These are phyloP conservation scores for Pythium brachiatum DNA, from an alignment of 352 stramenopile species.

Conservation along the genomic window DNA sequence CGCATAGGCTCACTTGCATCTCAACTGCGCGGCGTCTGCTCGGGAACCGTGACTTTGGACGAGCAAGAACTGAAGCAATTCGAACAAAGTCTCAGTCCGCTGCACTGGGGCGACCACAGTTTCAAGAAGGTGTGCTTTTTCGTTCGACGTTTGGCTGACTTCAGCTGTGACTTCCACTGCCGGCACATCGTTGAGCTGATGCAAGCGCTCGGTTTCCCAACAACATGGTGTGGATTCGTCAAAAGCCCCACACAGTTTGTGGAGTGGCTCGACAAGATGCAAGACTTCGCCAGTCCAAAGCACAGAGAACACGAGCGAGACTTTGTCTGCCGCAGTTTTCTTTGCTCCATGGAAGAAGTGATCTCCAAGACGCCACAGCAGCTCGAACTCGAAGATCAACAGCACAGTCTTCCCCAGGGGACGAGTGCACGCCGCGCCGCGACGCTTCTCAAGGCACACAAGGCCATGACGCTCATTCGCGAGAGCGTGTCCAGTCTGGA, in stretches of 20 bases:
- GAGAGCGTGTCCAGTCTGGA: constrained; percentile 38
- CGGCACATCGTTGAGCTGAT: constrained; percentile 8
- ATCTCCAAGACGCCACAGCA: constrained; percentile 49
- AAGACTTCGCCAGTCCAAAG: constrained; percentile 32
- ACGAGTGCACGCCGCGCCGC: constrained; percentile 31
- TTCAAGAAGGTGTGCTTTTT: constrained; percentile 14
- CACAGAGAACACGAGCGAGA: constrained; percentile 50
- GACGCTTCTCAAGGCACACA: constrained; percentile 25
- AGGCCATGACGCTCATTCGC: constrained; percentile 26
- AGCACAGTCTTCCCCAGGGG: constrained; percentile 34
- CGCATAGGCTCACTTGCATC: constrained; percentile 14
- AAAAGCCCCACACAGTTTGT: constrained; percentile 28
- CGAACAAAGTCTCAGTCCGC: constrained; percentile 10
- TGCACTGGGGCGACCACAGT: constrained; percentile 11
- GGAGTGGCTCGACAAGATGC: constrained; percentile 27
- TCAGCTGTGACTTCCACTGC: constrained; percentile 25
- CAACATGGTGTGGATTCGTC: constrained; percentile 13
- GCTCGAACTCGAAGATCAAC: constrained; percentile 56
- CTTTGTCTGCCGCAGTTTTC: constrained; percentile 40
- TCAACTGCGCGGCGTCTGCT: constrained; percentile 7
- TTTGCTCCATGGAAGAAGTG: constrained; percentile 60
- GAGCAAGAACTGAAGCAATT: constrained; percentile 9
- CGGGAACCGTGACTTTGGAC: constrained; percentile 5
- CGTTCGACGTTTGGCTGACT: constrained; percentile 11
- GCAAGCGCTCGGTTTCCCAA: background rate